A percentile compares a stretch with the other conserved stretches of the same genome.
phyloP scores from a whole-genome alignment of 2,329 filamentous ascomycete species.

The Orbilia quercus region DNA sequence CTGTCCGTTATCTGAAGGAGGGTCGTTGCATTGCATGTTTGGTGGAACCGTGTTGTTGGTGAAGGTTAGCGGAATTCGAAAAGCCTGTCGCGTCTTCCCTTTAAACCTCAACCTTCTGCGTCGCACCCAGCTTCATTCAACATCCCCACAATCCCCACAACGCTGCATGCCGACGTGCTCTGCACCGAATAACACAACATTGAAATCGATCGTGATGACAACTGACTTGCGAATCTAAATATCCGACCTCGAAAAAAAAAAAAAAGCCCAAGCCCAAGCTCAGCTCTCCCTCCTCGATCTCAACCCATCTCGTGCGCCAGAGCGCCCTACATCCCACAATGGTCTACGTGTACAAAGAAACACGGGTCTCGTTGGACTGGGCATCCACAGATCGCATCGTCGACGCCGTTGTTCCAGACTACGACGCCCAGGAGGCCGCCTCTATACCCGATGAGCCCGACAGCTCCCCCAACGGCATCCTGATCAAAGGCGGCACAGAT shows the following conservation, averaged over 20 bases:
- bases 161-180: conserved; percentile 10
- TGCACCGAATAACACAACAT: conserved; percentile 19
- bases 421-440: conserved; percentile 61
- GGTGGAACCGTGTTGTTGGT: conserved; percentile 33
- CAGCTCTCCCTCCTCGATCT: conserved; percentile 12
- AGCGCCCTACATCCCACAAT: conserved; percentile 28
- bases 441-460: conserved; percentile 62
- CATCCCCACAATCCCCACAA: conserved; percentile 16
- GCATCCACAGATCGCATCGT: conserved; percentile 66
- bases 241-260: background rate
- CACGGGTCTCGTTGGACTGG: conserved; percentile 79
- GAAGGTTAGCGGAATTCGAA: conserved; percentile 40
- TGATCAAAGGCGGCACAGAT: conserved; percentile 68
- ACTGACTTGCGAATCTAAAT: background rate
- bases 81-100: conserved; percentile 57
- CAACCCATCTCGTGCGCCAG: conserved; percentile 31
- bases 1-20: background rate
- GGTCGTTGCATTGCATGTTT: conserved; percentile 8
- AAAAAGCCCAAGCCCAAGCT: too few species aligned
- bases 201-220: conserved; percentile 21
- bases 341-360: conserved; percentile 79
- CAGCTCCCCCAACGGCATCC: conserved; percentile 61
- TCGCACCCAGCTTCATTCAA: conserved; percentile 26
- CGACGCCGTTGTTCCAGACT: conserved; percentile 61
- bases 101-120: conserved; percentile 37